phyloP scores from a whole-genome alignment of 768 basidiomycete species.

The Tylopilus sp. region DNA sequence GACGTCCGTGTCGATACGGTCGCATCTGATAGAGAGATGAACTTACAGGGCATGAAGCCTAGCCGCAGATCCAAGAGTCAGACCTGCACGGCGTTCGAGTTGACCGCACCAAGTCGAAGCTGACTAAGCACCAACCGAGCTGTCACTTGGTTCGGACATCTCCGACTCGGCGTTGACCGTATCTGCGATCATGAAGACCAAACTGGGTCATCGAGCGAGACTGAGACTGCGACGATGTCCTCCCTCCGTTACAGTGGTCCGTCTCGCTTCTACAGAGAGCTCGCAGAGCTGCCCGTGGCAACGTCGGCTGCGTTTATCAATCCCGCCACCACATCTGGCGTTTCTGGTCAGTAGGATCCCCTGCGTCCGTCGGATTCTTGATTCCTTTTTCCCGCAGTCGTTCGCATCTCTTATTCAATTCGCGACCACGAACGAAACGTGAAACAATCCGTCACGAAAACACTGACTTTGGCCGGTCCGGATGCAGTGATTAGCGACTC shows the following conservation, averaged over 20 bases:
- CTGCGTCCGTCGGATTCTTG: neutral
- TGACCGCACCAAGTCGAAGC: too few relatives aligned
- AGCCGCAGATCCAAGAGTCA: too few relatives aligned
- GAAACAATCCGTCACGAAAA: constrained; percentile 44
- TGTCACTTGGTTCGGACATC: too few relatives aligned
- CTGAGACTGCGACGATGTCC: constrained; percentile 14
- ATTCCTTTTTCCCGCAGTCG: constrained; percentile 22
- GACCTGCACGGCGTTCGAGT: too few relatives aligned
- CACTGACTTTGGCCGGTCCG: constrained; percentile 28
- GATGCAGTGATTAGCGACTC: constrained; percentile 10
- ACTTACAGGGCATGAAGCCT: too few relatives aligned
- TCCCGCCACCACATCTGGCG: constrained; percentile 3
- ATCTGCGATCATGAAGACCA: too few relatives aligned
- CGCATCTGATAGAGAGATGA: too few relatives aligned
- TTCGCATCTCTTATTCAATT: constrained; percentile 45
- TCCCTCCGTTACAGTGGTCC: constrained; percentile 19
- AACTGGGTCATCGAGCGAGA: too few relatives aligned
- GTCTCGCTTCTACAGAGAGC: constrained; percentile 30
- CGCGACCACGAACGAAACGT: constrained; percentile 50
- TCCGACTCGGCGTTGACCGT: too few relatives aligned
- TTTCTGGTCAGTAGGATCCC: constrained; percentile 14
- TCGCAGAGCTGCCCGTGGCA: constrained; percentile 41
- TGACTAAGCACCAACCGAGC: too few relatives aligned
- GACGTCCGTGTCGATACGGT: too few relatives aligned
- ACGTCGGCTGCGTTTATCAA: constrained; percentile 34